Percentiles rank a stretch among this genome's conserved stretches.
These are phyloP conservation scores for Hymenoscyphus fraxineus DNA, from an alignment of 2,329 filamentous ascomycete genomes.

Conservation along the genomic window DNA sequence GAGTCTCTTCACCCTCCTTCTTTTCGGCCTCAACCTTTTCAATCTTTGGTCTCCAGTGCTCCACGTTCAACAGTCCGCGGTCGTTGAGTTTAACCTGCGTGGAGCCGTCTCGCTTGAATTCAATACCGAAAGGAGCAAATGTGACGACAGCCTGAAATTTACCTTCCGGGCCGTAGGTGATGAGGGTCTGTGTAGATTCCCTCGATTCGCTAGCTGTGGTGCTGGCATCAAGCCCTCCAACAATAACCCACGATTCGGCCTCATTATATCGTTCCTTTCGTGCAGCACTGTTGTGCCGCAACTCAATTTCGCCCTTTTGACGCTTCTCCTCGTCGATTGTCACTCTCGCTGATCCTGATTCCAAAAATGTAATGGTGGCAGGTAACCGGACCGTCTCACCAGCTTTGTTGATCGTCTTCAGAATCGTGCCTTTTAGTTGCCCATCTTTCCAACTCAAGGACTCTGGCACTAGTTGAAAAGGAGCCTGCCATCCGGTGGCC, in stretches of 20 bases:
- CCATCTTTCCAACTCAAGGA: constrained; percentile 76
- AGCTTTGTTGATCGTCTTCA: constrained; percentile 68
- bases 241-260: constrained; percentile 78
- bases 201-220: constrained; percentile 66
- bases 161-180: constrained; percentile 73
- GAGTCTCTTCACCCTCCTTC: constrained; percentile 42
- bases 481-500: constrained; percentile 68
- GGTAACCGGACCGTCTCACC: constrained; percentile 74
- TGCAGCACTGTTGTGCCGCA: constrained; percentile 77
- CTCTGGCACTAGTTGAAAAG: constrained; percentile 71
- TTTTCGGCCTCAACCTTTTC: constrained; percentile 46
- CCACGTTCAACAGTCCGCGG: constrained; percentile 83
- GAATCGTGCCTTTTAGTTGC: constrained; percentile 72
- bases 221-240: constrained; percentile 73
- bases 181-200: constrained; percentile 63
- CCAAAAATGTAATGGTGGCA: constrained; percentile 80
- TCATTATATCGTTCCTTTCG: constrained; percentile 96
- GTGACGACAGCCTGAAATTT: constrained; percentile 79
- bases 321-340: constrained; percentile 89
- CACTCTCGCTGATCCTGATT: constrained; percentile 83
- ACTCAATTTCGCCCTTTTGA: constrained; percentile 80
- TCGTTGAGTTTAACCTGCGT: constrained; percentile 87
- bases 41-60: constrained; percentile 90
- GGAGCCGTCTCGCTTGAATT: constrained; percentile 79
- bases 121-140: constrained; percentile 77